These are phyloP conservation scores for Tolypocladium ovalisporum DNA, from an alignment of 2,329 filamentous ascomycete genomes.

Conservation along the genomic window DNA sequence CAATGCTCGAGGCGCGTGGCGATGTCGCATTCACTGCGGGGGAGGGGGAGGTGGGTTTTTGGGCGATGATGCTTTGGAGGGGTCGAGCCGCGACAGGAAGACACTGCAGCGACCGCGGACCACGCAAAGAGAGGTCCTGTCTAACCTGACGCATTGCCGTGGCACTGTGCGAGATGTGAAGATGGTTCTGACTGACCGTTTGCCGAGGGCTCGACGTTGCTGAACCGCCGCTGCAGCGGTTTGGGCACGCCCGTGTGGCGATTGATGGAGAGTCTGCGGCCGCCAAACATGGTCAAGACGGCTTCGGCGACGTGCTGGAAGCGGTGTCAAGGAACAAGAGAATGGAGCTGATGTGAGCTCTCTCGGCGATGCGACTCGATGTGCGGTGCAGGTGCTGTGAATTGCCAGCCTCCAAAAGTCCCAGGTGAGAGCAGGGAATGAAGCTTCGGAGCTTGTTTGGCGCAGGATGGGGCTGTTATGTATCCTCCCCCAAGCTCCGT, in stretches of 20 bases:
- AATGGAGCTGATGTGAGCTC: background rate
- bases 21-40: background rate
- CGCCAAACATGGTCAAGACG: conserved; percentile 33
- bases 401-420: background rate
- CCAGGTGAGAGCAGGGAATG: background rate
- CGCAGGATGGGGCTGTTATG: background rate
- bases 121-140: background rate
- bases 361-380: background rate
- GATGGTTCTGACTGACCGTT: conserved; percentile 34
- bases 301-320: background rate
- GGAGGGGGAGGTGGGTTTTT: background rate
- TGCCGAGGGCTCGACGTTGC: conserved; percentile 42
- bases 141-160: background rate
- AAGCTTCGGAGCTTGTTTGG: background rate
- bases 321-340: background rate
- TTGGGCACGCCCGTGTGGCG: conserved; percentile 52
- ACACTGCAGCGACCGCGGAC: conserved; percentile 1
- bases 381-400: background rate
- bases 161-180: background rate
- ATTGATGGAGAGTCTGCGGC: conserved; percentile 58
- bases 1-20: background rate
- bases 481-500: background rate
- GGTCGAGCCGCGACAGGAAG: background rate
- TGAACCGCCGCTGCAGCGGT: conserved; percentile 42
- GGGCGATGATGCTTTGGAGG: background rate